Evolutionary conservation across 2,329 filamentous ascomycete species (phyloP), one percentile per base, ranked within the genome.

Genomic region (Pseudocercospora cruenta): DNA sequence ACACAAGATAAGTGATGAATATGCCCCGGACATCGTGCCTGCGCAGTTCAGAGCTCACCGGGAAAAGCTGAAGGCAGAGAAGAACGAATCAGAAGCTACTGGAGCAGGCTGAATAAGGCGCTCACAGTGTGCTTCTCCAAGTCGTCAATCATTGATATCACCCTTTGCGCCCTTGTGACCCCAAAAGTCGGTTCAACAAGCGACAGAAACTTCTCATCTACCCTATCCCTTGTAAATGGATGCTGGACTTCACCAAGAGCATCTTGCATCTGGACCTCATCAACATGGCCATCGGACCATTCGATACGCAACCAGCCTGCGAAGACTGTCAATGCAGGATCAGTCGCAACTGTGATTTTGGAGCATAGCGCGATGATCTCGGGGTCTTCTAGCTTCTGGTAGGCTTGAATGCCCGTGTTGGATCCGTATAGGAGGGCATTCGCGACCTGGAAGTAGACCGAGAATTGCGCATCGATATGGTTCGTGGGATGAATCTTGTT

Each of bases 1-100:
- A 0, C 90, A 87, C 78, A 88, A 86, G 74, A 80, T 93, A 53
- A 66, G 58, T n/a, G 69, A 70, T 8, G 39, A 69, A 21, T 64
- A 69, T 36, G 62, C 64, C 47, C 33, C 8, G 21, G 67, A 70
- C 19, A 69, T 70, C 21, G 67, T 70, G 21, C 53, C 59, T 9
- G 49, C 47, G 0, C 53, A 21, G 4, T 70, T 70, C 26, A 60
- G 61, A 24, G 31, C 59, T 45, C 69, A 70, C 26, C 61, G 68
- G 47, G 61, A 60, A 21, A 49, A 60, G n/a, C 57, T 70, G 14
- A 53, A 43, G 19, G 55, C 55, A 14, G 55, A 58, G n/a, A 9
- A 24, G 31, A 58, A 26, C 8, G 10, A 36, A 19, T 22, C 19
- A 7, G 39, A 19, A 31, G 9, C 55, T 58, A 43, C 55, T 60